Evolutionary conservation across 768 basidiomycete genomes (phyloP), one percentile per base, ranked within the genome.

Genomic region (Suillus lakei): DNA sequence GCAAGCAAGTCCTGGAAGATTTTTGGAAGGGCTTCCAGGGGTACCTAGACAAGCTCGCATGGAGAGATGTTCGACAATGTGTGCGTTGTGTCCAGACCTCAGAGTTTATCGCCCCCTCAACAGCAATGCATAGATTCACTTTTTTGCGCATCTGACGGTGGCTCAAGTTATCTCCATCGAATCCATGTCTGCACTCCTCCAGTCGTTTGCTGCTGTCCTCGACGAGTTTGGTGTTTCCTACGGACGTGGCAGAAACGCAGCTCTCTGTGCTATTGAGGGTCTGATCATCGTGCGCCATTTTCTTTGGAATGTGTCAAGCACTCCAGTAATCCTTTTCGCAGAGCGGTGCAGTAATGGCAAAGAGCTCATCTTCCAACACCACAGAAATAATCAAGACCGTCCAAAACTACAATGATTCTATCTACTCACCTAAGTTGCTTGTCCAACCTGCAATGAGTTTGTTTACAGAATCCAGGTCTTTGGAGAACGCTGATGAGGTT

Each of bases 11-110:
- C 18, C 78, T 97, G 23, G 91, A 96, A 68, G 95, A 99, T 73
- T 91, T 96, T 65, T 92, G 91, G 87, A 93, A 92, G 77, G 92
- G 91, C 3, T 98, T 98, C 75, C 93, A 95, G 71, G 85, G 87
- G 3, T 94, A 90, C 74, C 81, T 98, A 26, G 96, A 98, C 78
- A 92, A 92, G 67, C 80, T 95, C 32, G 88, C 92, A 62, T 98
- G 96, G 97, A 85, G 94, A 71, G 93, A 96, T 69, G 90, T 92
- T 51, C 87, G 96, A 66, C 83, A 96, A 73, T 91, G 91, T 69
- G 96, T 97, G 94, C 81, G 18, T 65, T 36, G 12, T 61, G 63
- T 54, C 66, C 26, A 50, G 48, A 30, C 39, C 59, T 16, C 6
- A 30, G n/a, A 51, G 9, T 43, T 6, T 0, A 10, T 26, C 18